Conservation (phyloP, 805 yeast genomes). For the Cyberlindnera saturnus region DNA sequence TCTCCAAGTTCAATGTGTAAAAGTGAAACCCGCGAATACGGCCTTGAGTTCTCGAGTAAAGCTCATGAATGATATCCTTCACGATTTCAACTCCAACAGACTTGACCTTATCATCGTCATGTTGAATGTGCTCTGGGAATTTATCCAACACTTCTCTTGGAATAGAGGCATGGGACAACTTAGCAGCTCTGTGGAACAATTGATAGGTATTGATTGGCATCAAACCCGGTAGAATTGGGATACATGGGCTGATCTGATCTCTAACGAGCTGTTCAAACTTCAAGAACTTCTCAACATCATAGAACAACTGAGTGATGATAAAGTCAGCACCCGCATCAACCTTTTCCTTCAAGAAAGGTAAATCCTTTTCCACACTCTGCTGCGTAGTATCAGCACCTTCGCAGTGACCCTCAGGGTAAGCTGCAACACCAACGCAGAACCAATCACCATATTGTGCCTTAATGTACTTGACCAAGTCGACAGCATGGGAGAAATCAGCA, state of each 20-base stretch:
- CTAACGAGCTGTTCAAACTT: conserved; percentile 53
- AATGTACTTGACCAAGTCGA: conserved; percentile 81
- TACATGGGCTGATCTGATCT: conserved; percentile 31
- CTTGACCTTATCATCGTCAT: conserved; percentile 78
- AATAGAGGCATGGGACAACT: conserved; percentile 78
- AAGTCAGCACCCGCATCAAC: conserved; percentile 93
- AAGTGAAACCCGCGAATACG: conserved; percentile 83
- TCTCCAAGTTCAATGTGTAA: conserved; percentile 87
- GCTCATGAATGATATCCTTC: conserved; percentile 52
- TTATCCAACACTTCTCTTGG: conserved; percentile 49
- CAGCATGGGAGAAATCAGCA: conserved; percentile 60
- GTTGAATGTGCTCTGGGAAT: conserved; percentile 49
- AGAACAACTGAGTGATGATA: conserved; percentile 94
- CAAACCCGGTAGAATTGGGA: conserved; percentile 77
- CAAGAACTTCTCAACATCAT: conserved; percentile 77
- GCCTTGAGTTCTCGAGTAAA: conserved; percentile 47
- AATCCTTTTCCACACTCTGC: conserved; percentile 38
- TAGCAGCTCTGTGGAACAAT: conserved; percentile 83
- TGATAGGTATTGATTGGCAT: conserved; percentile 87
- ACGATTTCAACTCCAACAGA: conserved; percentile 74
- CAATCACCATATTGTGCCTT: conserved; percentile 64
- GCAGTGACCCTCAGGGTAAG: conserved; percentile 97
- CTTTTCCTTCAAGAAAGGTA: conserved; percentile 71
- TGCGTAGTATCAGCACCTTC: conserved; percentile 73
- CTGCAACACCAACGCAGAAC: conserved; percentile 95